Base-by-base conservation (phyloP, 805 yeast species). In the Starmerella tilneyi region DNA sequence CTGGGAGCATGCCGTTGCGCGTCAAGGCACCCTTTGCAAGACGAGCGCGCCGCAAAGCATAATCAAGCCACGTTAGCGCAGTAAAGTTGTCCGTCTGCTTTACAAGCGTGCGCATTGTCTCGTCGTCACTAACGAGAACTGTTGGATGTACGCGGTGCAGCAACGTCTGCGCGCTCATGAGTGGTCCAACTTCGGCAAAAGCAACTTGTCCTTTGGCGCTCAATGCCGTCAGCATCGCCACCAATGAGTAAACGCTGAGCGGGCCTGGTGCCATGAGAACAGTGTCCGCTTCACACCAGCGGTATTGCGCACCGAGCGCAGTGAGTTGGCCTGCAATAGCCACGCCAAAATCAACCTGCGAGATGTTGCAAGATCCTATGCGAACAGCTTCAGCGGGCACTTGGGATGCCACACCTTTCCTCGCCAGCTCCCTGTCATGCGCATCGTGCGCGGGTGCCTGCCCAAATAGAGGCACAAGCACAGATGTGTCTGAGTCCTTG, bases 321-420 rank as follows among this genome's bases (percentile, higher is more conserved):
- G 60, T 56, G 40, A 64, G 44, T 48, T 66, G 69, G 7, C 64
- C 59, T 1, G 67, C 68, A 9, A 66, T 51, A 1, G 68, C 60
- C 1, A 62, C 50, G 6, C 65, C 64, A 15, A 66, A 48, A 30
- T 56, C 54, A 28, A 45, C 42, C 31, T 55, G 52, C n/a, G 53
- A 27, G 43, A 55, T 51, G 11, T 31, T 12, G 13, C 4, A 9
- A 15, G 32, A 11, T 4, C 38, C 39, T 29, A 27, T 31, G 33
- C 45, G 41, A 17, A 39, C n/a, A 7, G 41, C 41, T 16, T 43
- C 46, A 9, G 22, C 22, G 15, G 23, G 21, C 34, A 31, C 24
- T 13, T 12, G 36, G 22, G 22, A 39, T n/a, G 20, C 41, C 44
- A 17, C 29, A 9, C 1, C 29, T 15, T 5, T n/a, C 12, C 6